phyloP scores from a whole-genome alignment of 2,329 filamentous ascomycete species.

The Claviceps lovelessii region DNA sequence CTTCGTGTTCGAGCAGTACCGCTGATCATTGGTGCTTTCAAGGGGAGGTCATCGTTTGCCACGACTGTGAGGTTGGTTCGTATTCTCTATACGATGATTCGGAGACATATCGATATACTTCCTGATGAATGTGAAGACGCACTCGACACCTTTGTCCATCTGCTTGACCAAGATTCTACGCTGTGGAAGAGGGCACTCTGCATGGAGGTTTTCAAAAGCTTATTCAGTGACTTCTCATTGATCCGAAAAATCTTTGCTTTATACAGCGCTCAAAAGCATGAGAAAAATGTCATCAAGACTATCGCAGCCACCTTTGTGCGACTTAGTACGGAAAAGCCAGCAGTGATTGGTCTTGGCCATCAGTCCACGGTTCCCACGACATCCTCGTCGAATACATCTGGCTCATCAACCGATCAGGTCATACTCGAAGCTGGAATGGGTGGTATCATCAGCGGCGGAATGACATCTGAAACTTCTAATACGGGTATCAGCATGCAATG shows the following conservation, averaged over 20 bases:
- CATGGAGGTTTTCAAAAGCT: constrained; percentile 76
- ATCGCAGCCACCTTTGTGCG: constrained; percentile 83
- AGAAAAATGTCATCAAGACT: constrained; percentile 65
- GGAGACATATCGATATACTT: constrained; percentile 61
- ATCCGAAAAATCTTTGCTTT: constrained; percentile 66
- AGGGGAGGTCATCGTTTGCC: constrained; percentile 65
- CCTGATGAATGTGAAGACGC: constrained; percentile 70
- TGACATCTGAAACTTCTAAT: constrained; percentile 50
- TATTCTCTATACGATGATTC: constrained; percentile 68
- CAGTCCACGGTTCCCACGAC: constrained; percentile 71
- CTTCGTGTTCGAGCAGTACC: constrained; percentile 69
- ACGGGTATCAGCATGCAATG: constrained; percentile 79
- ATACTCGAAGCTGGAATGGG: constrained; percentile 78
- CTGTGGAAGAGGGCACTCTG: constrained; percentile 81
- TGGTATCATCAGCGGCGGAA: constrained; percentile 67
- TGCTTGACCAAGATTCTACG: constrained; percentile 73
- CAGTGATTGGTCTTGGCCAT: constrained; percentile 73
- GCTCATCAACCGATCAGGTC: constrained; percentile 60
- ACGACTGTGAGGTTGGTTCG: constrained; percentile 70
- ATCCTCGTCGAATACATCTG: constrained; percentile 36
- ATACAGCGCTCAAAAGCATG: constrained; percentile 60
- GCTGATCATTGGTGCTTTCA: constrained; percentile 62
- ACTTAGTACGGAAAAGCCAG: constrained; percentile 78
- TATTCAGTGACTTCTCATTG: constrained; percentile 69
- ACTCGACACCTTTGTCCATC: constrained; percentile 65